Base-by-base conservation (phyloP, 1,284 basidiomycete species). In the Thelephora terrestris region DNA sequence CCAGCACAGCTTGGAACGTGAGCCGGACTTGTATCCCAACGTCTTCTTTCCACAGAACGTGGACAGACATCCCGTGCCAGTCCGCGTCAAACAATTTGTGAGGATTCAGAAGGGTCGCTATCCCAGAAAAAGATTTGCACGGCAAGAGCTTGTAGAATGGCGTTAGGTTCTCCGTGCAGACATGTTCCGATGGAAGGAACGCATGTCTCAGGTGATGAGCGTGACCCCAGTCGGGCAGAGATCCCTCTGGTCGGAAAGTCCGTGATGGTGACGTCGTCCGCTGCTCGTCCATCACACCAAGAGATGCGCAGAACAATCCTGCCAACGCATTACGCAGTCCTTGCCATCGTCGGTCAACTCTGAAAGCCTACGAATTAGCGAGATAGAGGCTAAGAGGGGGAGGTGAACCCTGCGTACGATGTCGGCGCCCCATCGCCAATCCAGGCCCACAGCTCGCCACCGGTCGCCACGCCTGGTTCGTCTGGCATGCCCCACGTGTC, bases 131-230 rank as follows among this genome's bases (percentile, higher is more conserved):
- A 2, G 86, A 80, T 62, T 95, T 91, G 73, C 94, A 98, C 0
- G 96, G 95, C 2, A 99, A 71, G 5, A 98, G 80, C 60, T 94
- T 92, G 49, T 98, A 75, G 66, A 98, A 94, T 0, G 96, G 95
- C 0, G 94, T 95, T 5, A 99, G 70, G 63, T 98, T 98, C 62
- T 99, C 96, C 2, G 95, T 99, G 62, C 95, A 99, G 16, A 96
- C 86, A 53, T 84, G 74, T 59, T 92, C 87, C 6, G 81, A 89
- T 4, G 87, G 85, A 9, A 89, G 74, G 17, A 81, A 79, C 0
- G 85, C 88, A 56, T 92, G 86, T 43, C 83, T 79, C 27, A 89
- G 70, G 46, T 72, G 66, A 53, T 85, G 75, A 4, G 69, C 61
- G 5, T 66, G 62, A 17, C 71, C 66, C 68, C 75, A 75, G 50